Percentiles rank a stretch among this genome's conserved stretches.
These are phyloP conservation scores for Claviceps maximensis DNA, from an alignment of 2,329 filamentous ascomycete genomes.

Conservation along the genomic window DNA sequence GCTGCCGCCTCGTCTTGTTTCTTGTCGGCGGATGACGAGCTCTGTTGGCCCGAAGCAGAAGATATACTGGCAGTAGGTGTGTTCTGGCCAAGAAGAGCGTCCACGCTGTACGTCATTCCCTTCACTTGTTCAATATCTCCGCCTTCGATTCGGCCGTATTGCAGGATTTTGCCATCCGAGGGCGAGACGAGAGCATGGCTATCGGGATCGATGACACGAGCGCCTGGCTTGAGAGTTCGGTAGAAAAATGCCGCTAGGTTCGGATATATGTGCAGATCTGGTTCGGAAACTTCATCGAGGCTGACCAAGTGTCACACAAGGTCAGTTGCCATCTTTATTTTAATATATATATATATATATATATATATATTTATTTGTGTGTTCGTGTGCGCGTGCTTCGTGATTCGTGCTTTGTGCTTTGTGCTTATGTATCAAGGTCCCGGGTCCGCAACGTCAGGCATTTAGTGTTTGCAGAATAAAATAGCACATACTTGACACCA, in stretches of 20 bases:
- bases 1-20: constrained; percentile 9
- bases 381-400: no score
- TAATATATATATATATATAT: background rate
- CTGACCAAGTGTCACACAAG: constrained; percentile 24
- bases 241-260: constrained; percentile 98
- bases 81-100: constrained; percentile 70
- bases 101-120: constrained; percentile 93
- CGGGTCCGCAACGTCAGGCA: background rate
- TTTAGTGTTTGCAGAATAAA: constrained; percentile 12
- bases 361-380: background rate
- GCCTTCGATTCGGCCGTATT: constrained; percentile 82
- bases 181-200: constrained; percentile 72
- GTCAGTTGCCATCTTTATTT: constrained; percentile 10
- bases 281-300: constrained; percentile 74
- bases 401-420: no score
- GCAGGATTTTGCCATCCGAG: constrained; percentile 78
- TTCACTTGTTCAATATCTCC: constrained; percentile 98
- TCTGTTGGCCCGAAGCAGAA: constrained; percentile 9
- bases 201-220: constrained; percentile 71
- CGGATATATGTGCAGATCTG: constrained; percentile 77
- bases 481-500: constrained; percentile 53
- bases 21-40: constrained; percentile 12
- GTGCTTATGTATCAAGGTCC: background rate
- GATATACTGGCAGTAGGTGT: constrained; percentile 41
- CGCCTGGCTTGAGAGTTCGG: constrained; percentile 79